These are phyloP conservation scores for Carex myosuroides DNA, from an alignment of 176 grass and related monocot genomes.

Conservation along the genomic window DNA sequence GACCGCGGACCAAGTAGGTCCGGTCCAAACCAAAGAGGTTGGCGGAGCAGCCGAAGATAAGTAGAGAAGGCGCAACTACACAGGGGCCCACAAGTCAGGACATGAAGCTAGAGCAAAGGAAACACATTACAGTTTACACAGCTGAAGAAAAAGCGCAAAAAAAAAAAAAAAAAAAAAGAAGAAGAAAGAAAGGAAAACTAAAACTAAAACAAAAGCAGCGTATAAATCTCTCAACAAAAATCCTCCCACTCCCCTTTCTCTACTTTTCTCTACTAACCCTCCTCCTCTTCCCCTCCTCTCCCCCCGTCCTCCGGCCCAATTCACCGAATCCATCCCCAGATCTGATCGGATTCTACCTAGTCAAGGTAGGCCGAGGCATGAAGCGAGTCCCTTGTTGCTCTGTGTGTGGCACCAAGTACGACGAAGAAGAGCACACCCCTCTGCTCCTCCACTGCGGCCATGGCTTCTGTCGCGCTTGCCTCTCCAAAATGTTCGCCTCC, in stretches of 20 bases:
- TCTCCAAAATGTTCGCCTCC: slow-evolving; percentile 69
- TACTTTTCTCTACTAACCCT: slow-evolving; percentile 36
- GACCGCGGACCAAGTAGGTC: not conserved
- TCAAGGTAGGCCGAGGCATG: not conserved
- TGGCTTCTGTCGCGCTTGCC: slow-evolving; percentile 94
- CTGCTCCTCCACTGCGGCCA: slow-evolving; percentile 97
- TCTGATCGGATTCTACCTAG: not conserved
- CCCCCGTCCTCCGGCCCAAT: slow-evolving; percentile 25
- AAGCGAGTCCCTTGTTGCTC: slow-evolving; percentile 94
- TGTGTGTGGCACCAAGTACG: slow-evolving; percentile 72
- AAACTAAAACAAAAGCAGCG: not conserved
- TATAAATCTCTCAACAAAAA: slow-evolving; percentile 39
- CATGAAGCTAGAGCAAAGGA: not conserved
- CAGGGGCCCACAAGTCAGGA: not conserved
- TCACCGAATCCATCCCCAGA: slow-evolving; percentile 20
- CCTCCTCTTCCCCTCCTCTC: not conserved
- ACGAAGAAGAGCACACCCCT: slow-evolving; percentile 81
- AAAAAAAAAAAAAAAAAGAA: not conserved
- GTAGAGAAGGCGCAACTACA: not conserved
- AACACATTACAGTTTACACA: not conserved
- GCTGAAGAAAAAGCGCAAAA: not conserved
- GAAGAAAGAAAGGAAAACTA: not conserved
- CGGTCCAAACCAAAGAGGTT: not conserved
- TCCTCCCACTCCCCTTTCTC: slow-evolving; percentile 23
- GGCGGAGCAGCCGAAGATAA: slow-evolving; percentile 1